phyloP scores from a whole-genome alignment of 2,329 filamentous ascomycete species.

The Colletotrichum echinochloae region DNA sequence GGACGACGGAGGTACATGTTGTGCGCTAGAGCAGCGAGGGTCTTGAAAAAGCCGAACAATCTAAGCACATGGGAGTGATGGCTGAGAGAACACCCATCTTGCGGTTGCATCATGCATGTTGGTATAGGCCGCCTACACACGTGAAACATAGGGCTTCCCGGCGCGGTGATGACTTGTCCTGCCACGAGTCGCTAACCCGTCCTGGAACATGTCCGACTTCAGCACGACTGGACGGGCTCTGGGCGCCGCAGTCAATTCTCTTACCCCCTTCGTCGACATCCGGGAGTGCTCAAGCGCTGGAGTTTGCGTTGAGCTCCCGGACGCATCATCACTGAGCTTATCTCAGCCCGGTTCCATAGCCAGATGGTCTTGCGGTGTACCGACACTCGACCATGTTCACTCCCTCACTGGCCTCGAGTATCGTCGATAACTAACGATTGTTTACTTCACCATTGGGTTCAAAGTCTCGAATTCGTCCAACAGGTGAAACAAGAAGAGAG shows the following conservation, averaged over 20 bases:
- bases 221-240: background rate
- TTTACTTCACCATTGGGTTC: no score
- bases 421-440: background rate
- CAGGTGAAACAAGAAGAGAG: background rate
- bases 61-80: background rate
- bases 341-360: background rate
- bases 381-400: background rate
- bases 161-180: background rate
- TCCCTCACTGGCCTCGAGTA: background rate
- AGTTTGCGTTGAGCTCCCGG: background rate
- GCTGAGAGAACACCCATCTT: no score
- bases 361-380: background rate
- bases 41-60: background rate
- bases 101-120: background rate
- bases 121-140: background rate
- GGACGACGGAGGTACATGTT: constrained; percentile 30
- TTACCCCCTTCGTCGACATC: no score
- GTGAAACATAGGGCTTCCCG: background rate
- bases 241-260: background rate
- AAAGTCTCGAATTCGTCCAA: background rate
- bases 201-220: background rate
- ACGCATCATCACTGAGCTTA: background rate
- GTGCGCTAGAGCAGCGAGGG: background rate
- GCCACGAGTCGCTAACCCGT: background rate
- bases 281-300: background rate